phyloP scores from a whole-genome alignment of 164 flowering plant genomes.

The Paratinospora sagittata region DNA sequence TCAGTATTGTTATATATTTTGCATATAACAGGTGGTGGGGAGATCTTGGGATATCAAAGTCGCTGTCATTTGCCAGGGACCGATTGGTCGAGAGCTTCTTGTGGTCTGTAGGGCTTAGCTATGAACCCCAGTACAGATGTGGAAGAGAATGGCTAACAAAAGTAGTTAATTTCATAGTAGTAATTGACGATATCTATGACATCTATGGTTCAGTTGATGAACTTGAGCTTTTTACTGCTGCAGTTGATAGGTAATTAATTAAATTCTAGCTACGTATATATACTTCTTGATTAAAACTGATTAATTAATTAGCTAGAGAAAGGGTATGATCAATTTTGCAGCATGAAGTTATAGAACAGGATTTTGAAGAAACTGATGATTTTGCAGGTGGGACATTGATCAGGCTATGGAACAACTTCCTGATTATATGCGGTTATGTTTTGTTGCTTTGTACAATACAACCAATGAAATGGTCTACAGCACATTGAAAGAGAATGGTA shows the following conservation, averaged over 20 bases:
- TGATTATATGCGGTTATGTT: conserved; percentile 7
- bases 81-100: conserved; percentile 7
- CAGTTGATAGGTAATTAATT: conserved; percentile 10
- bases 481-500: conserved; percentile 1
- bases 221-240: conserved; percentile 10
- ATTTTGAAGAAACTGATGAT: too few relatives aligned
- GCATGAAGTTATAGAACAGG: too few relatives aligned
- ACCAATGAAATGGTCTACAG: conserved; percentile 15
- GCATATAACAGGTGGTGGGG: conserved; percentile 12
- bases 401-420: conserved; percentile 11
- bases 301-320: too few relatives aligned
- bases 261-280: too few relatives aligned
- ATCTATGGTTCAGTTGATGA: conserved; percentile 18
- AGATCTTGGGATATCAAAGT: neutral
- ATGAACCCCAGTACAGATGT: neutral
- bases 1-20: too few relatives aligned
- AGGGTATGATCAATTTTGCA: too few relatives aligned
- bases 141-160: conserved; percentile 8
- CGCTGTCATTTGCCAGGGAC: conserved; percentile 11
- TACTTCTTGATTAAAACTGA: too few relatives aligned
- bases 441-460: conserved; percentile 15
- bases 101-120: neutral
- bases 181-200: conserved; percentile 38
- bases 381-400: conserved; percentile 12
- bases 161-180: neutral